These are phyloP conservation scores for Trichoderma oligosporum DNA, from an alignment of 2,329 filamentous ascomycete genomes.

Conservation along the genomic window DNA sequence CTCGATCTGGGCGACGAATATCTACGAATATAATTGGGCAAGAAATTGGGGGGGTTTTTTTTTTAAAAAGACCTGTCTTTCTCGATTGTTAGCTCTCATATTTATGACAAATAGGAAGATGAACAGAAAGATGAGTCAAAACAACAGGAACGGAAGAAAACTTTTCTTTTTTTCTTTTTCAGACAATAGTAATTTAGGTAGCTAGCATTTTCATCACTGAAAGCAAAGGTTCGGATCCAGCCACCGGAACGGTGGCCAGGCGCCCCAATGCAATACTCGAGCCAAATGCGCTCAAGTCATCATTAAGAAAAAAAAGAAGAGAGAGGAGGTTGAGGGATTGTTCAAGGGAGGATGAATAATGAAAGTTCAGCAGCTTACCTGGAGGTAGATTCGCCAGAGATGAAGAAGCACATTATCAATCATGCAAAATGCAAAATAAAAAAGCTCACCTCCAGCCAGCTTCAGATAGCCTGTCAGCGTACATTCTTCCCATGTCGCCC, in stretches of 20 bases:
- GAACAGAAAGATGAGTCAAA: neutral
- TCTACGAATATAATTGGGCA: conserved; percentile 1
- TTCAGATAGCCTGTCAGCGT: conserved; percentile 78
- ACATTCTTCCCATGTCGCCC: conserved; percentile 99
- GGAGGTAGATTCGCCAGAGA: neutral
- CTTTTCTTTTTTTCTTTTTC: too few relatives aligned
- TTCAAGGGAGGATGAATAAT: too few relatives aligned
- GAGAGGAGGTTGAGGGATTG: too few relatives aligned
- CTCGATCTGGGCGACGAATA: conserved; percentile 22
- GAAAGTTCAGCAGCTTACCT: conserved; percentile 20
- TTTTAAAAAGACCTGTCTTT: neutral
- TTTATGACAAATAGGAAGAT: neutral
- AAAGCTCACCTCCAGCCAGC: conserved; percentile 96
- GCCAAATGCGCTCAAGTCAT: conserved; percentile 99
- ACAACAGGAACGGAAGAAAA: conserved; percentile 1
- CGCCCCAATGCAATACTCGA: conserved; percentile 80
- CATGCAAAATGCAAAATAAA: conserved; percentile 21
- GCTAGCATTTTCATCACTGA: conserved; percentile 99
- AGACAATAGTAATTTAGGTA: conserved; percentile 89
- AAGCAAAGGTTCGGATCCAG: conserved; percentile 55
- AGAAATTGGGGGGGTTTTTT: too few relatives aligned
- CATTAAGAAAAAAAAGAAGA: conserved; percentile 47
- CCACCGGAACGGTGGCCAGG: conserved; percentile 73
- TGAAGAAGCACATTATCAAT: neutral
- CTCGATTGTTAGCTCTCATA: conserved; percentile 8